These are phyloP conservation scores for Termitomyces sp. DNA, from an alignment of 768 basidiomycete species.

Conservation along the genomic window DNA sequence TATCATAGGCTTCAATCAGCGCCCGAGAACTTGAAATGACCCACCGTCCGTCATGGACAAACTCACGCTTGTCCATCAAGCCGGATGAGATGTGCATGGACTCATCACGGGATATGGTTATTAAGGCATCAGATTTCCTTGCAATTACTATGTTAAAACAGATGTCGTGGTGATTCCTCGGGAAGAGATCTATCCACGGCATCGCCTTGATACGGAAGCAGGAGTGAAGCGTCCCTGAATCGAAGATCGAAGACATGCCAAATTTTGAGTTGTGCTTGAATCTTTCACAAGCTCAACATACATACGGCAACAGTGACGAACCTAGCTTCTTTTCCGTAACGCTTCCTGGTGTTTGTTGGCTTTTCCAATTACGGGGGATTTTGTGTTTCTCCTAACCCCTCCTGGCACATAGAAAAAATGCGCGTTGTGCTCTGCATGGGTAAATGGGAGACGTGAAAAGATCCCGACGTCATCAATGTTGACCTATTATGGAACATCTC, in stretches of 20 bases:
- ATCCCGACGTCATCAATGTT: constrained; percentile 1
- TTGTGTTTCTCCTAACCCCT: constrained; percentile 4
- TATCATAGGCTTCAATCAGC: neutral
- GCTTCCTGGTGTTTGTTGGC: constrained; percentile 8
- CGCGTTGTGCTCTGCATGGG: neutral
- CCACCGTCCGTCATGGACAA: neutral
- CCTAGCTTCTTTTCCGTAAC: constrained; percentile 16
- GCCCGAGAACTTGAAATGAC: neutral
- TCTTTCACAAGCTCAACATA: constrained; percentile 14
- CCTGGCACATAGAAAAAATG: neutral
- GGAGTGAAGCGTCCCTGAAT: constrained; percentile 13
- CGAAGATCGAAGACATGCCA: constrained; percentile 16
- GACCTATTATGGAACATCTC: constrained; percentile 4
- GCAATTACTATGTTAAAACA: constrained; percentile 1
- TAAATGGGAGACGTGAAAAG: neutral
- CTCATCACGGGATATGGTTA: neutral
- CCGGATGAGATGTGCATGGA: neutral
- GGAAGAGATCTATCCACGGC: constrained; percentile 7
- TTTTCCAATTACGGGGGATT: neutral
- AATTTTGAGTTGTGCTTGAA: constrained; percentile 12
- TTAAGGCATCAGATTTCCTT: constrained; percentile 8
- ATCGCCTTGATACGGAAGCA: constrained; percentile 7
- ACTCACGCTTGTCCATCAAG: neutral
- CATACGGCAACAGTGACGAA: constrained; percentile 12
- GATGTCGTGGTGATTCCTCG: constrained; percentile 8